Conservation (phyloP, 73 alveolate genomes). For the Paramecium primaurelia region DNA sequence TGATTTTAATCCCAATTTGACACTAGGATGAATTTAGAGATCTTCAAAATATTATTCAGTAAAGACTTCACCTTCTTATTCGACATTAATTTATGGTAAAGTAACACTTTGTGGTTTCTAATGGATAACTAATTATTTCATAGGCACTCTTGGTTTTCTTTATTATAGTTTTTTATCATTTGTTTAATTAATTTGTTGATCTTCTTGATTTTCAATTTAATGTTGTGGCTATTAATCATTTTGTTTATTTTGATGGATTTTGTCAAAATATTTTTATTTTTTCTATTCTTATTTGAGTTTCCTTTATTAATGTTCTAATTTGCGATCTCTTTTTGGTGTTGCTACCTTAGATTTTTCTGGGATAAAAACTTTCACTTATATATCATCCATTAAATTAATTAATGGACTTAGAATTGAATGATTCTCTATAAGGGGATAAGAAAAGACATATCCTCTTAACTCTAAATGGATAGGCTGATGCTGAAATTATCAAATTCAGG, state of each 20-base stretch:
- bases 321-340: background rate
- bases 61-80: slow-evolving; percentile 61
- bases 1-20: slow-evolving; percentile 75
- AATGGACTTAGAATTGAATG: slow-evolving; percentile 8
- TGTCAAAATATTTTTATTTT: background rate
- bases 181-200: background rate
- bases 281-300: background rate
- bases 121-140: background rate
- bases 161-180: background rate
- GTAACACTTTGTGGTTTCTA: background rate
- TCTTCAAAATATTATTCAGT: slow-evolving; percentile 78
- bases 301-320: background rate
- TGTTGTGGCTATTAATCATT: background rate
- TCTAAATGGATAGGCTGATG: background rate
- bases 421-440: background rate
- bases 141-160: background rate
- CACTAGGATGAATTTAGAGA: slow-evolving; percentile 70
- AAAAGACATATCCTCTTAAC: background rate
- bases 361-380: background rate
- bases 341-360: background rate
- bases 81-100: background rate
- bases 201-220: background rate
- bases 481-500: background rate
- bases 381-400: slow-evolving; percentile 8
- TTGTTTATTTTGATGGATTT: background rate